Evolutionary conservation across 2,329 filamentous ascomycete species (phyloP).

Genomic region (Hypocrella siamensis): DNA sequence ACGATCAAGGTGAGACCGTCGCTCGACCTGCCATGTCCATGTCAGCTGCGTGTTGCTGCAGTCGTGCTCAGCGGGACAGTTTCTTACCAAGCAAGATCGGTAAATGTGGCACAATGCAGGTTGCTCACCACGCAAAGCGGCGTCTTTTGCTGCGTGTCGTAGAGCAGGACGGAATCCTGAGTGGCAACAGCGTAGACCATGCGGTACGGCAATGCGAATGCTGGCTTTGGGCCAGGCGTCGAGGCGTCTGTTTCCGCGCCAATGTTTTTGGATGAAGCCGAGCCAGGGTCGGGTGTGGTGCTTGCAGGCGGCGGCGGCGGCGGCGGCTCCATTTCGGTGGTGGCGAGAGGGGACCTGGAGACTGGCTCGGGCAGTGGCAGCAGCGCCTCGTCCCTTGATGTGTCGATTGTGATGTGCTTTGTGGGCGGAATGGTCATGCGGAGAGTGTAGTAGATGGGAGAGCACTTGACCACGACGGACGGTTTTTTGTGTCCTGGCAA

Average conservation of each 20-base stretch:
- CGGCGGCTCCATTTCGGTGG: conserved; percentile 70
- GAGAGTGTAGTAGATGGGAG: conserved; percentile 73
- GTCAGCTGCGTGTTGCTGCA: conserved; percentile 11
- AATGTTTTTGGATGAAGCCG: conserved; percentile 36
- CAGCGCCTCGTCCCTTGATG: conserved; percentile 72
- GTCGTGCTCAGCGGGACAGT: background rate
- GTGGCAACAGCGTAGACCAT: conserved; percentile 96
- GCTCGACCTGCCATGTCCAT: conserved; percentile 23
- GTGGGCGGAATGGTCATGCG: conserved; percentile 54
- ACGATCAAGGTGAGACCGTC: conserved; percentile 55
- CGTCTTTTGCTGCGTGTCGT: conserved; percentile 93
- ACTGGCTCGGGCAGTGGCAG: conserved; percentile 71
- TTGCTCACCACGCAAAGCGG: conserved; percentile 93
- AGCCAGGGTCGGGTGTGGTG: conserved; percentile 28
- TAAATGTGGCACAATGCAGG: conserved; percentile 92
- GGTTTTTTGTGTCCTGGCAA: conserved; percentile 96
- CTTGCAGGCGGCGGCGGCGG: conserved; percentile 46
- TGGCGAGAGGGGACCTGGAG: conserved; percentile 40
- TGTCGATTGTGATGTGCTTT: conserved; percentile 88
- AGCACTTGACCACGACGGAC: conserved; percentile 89
- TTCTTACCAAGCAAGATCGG: conserved; percentile 79
- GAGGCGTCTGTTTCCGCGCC: conserved; percentile 27
- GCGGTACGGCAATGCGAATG: conserved; percentile 77
- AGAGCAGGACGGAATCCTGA: conserved; percentile 85
- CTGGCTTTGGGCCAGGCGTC: conserved; percentile 46